A percentile compares a stretch with the other conserved stretches of the same genome.
phyloP scores from a whole-genome alignment of 208 protist genomes.

The Acanthamoeba lenticulata region DNA sequence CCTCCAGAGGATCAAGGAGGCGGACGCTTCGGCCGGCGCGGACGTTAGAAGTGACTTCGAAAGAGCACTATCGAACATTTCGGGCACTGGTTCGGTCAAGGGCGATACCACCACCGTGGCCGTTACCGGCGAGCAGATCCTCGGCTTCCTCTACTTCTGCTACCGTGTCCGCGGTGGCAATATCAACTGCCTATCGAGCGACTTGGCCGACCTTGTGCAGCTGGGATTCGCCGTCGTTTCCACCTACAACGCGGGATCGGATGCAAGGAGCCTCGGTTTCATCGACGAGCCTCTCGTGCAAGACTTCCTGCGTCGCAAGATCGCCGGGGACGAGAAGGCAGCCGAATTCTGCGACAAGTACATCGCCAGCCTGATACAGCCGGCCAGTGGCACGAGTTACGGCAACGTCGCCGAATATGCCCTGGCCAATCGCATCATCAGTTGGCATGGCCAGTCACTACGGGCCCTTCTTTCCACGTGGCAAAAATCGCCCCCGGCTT shows the following conservation, averaged over 20 bases:
- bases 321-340: background rate
- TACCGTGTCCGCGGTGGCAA: constrained; percentile 31
- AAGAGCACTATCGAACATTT: background rate
- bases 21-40: background rate
- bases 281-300: constrained; percentile 38
- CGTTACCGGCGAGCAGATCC: background rate
- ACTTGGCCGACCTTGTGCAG: background rate
- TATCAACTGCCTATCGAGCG: constrained; percentile 25
- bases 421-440: constrained; percentile 11
- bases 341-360: constrained; percentile 23
- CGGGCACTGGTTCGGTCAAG: background rate
- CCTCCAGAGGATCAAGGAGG: background rate
- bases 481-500: background rate
- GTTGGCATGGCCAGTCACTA: background rate
- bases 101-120: background rate
- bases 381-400: background rate
- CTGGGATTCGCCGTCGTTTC: background rate
- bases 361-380: background rate
- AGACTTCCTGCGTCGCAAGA: background rate
- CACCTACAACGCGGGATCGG: background rate
- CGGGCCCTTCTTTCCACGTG: background rate
- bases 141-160: constrained; percentile 36
- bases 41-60: background rate
- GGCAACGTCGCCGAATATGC: constrained; percentile 8
- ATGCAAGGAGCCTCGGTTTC: constrained; percentile 21